phyloP scores from a whole-genome alignment of 495 filamentous ascomycete species.

The Aspergillus wentii region DNA sequence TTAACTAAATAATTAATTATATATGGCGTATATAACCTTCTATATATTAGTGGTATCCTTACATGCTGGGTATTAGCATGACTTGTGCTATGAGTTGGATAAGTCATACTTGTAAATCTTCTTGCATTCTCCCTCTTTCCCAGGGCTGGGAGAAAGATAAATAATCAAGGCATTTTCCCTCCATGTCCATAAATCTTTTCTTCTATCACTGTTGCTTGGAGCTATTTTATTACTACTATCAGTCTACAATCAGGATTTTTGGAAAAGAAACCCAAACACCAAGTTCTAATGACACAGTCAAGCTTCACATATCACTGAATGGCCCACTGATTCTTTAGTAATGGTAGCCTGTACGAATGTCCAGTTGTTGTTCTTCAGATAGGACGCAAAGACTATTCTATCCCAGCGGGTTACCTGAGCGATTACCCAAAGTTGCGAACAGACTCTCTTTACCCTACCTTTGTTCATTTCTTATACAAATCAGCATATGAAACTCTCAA shows the following conservation, averaged over 20 bases:
- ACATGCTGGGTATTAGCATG: too few species aligned
- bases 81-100: too few species aligned
- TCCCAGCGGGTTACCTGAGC: neutral
- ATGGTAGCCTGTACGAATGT: neutral
- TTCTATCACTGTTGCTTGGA: neutral
- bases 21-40: too few species aligned
- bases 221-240: neutral
- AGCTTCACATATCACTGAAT: neutral
- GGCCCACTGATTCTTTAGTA: neutral
- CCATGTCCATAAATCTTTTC: neutral
- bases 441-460: neutral
- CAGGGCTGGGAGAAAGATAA: neutral
- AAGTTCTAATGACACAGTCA: neutral
- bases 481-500: neutral
- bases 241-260: neutral
- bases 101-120: neutral
- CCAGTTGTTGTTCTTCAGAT: neutral
- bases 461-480: neutral
- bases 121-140: neutral
- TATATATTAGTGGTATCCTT: too few species aligned
- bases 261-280: too few species aligned
- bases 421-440: neutral
- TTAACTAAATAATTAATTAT: too few species aligned
- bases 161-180: neutral
- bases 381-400: neutral